Conservation (phyloP, 1,139 yeast genomes). For the Torulaspora globosa region DNA sequence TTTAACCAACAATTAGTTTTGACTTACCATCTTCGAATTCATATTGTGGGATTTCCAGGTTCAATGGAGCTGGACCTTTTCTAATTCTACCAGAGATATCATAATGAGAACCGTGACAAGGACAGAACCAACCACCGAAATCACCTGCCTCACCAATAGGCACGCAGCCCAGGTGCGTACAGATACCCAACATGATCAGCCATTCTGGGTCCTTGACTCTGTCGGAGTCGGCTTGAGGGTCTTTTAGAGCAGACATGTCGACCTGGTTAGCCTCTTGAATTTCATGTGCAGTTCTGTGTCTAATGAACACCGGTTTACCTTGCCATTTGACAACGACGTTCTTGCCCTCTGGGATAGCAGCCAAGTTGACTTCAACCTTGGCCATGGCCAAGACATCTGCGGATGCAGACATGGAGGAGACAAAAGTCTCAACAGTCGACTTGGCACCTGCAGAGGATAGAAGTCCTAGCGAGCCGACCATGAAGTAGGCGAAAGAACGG, state of each 20-base stretch:
- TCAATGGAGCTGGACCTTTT: conserved; percentile 99
- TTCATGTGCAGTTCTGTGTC: conserved; percentile 95
- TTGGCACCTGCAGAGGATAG: conserved; percentile 95
- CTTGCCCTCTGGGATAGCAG: conserved; percentile 95
- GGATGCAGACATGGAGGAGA: conserved; percentile 92
- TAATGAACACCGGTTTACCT: conserved; percentile 98
- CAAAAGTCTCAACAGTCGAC: conserved; percentile 94
- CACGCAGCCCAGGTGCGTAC: conserved; percentile 99
- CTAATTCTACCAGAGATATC: conserved; percentile 99
- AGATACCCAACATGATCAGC: conserved; percentile 98
- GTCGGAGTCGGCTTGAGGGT: conserved; percentile 88
- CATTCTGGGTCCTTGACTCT: conserved; percentile 97
- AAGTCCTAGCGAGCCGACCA: conserved; percentile 96
- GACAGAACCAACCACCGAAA: conserved; percentile 99
- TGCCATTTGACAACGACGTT: conserved; percentile 99
- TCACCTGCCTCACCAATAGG: conserved; percentile 99
- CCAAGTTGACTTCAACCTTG: conserved; percentile 94
- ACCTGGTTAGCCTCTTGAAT: conserved; percentile 89
- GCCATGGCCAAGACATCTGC: conserved; percentile 99
- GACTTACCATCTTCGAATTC: conserved; percentile 65
- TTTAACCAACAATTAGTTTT: conserved; percentile 76
- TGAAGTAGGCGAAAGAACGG: conserved; percentile 90
- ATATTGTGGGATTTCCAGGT: conserved; percentile 93
- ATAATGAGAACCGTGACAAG: conserved; percentile 99
- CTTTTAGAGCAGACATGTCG: conserved; percentile 74